Evolutionary conservation across 148 eudicot species (phyloP).

Genomic region (Vaccinium macrocarpon): DNA sequence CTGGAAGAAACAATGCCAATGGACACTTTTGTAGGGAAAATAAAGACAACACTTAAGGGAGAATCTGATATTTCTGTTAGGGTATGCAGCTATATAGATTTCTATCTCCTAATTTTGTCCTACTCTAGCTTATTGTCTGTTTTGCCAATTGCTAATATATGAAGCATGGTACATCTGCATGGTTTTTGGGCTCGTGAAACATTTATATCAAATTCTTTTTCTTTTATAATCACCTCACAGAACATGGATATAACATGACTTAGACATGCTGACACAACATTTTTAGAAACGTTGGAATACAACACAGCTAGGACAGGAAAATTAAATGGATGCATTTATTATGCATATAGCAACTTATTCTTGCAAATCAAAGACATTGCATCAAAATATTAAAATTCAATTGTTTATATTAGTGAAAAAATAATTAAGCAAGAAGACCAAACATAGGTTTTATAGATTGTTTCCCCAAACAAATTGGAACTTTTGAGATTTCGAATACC

Average conservation of each 20-base stretch:
- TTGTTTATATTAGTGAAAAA: background rate
- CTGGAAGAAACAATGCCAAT: constrained; percentile 39
- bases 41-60: constrained; percentile 31
- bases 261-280: background rate
- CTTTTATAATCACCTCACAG: background rate
- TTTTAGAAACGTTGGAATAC: background rate
- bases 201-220: background rate
- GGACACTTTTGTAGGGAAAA: constrained; percentile 23
- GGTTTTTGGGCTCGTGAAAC: background rate
- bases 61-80: constrained; percentile 23
- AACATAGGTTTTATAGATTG: background rate
- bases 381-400: background rate
- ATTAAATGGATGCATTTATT: background rate
- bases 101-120: background rate
- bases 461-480: background rate
- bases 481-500: background rate
- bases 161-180: background rate
- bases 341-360: background rate
- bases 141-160: background rate
- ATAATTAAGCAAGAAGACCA: background rate
- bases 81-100: constrained; percentile 14
- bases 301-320: background rate
- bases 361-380: background rate
- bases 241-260: background rate
- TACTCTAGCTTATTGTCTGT: background rate